Conservation (phyloP, 129 eudicot genomes). For the Tagetes erecta region DNA sequence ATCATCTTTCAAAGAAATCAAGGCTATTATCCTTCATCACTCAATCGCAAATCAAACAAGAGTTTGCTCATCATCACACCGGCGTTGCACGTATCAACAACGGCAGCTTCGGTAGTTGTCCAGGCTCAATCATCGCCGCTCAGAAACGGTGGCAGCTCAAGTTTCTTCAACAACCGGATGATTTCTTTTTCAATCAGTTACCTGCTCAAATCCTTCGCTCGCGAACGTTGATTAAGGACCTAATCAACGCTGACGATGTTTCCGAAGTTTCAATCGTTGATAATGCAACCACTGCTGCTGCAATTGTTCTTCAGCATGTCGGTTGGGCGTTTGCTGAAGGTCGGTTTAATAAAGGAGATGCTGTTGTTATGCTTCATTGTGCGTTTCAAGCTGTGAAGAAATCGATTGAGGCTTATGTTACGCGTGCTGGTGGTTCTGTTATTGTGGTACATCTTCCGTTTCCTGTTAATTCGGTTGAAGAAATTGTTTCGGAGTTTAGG, state of each 20-base stretch:
- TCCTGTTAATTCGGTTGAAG: conserved; percentile 48
- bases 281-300: conserved; percentile 94
- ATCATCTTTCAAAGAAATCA: conserved; percentile 42
- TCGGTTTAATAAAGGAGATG: conserved; percentile 55
- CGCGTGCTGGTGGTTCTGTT: conserved; percentile 79
- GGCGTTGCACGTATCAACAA: conserved; percentile 69
- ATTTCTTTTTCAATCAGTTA: conserved; percentile 56
- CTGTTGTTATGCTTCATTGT: conserved; percentile 65
- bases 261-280: conserved; percentile 78
- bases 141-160: conserved; percentile 59
- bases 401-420: conserved; percentile 70
- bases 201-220: conserved; percentile 53
- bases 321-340: conserved; percentile 59
- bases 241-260: conserved; percentile 74
- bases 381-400: conserved; percentile 86
- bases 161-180: conserved; percentile 75
- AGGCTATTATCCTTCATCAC: conserved; percentile 45
- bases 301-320: conserved; percentile 69
- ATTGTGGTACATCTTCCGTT: conserved; percentile 70
- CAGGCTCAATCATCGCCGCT: conserved; percentile 57
- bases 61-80: conserved; percentile 63
- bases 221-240: conserved; percentile 43
- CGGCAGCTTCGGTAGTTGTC: conserved; percentile 87
- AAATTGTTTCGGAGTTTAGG: conserved; percentile 52
- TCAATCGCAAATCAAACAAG: conserved; percentile 48